Base-by-base conservation (phyloP, 2,329 filamentous ascomycete genomes). In the Aspergillus puulaauensis region DNA sequence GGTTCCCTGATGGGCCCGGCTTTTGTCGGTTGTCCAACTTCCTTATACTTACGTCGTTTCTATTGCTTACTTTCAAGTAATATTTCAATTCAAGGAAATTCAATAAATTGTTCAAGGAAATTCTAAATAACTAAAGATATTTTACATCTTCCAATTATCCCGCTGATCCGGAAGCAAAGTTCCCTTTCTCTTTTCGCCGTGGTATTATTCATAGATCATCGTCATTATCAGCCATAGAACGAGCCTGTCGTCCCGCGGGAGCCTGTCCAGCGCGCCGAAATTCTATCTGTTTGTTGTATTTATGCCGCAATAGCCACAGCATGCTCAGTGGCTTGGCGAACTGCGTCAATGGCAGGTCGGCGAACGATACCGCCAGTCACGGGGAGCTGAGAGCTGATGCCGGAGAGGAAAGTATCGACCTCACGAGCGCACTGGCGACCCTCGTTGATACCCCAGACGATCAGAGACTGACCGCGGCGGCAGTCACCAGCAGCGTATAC, bases 361-460 rank as follows among this genome's bases (percentile, higher is more conserved):
- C 93, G 95, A 64, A 96, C 83, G 66, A 98, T 96, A 73, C 93
- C 93, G 72, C 93, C 93, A 35, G 93, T 96, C 55, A 96, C 90
- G 9, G 93, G 93, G 48, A 98, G 84, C 70, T 84, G 85, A 58
- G 90, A 93, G 71, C 86, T 81, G 54, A 79, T 84, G 62, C 89
- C 85, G 76, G 90, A 90, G 45, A 98, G 88, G 82, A 86, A 96
- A 52, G 91, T 77, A 75, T 98, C 93, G 56, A 97, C 90, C 76
- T 98, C 93, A 61, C 93, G 90, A 69, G 93, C 93, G 68, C 90
- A 89, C 80, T 95, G 90, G 68, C 93, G 90, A 69, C 93, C 93
- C 79, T 98, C 93, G 73, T 98, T 98, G 82, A 98, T 98, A 73
- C 93, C 93, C 89, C 93, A 98, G 65, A 98, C 93, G 77, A 98